Base-by-base conservation (phyloP, 805 yeast genomes). In the Yarrowia bubula region DNA sequence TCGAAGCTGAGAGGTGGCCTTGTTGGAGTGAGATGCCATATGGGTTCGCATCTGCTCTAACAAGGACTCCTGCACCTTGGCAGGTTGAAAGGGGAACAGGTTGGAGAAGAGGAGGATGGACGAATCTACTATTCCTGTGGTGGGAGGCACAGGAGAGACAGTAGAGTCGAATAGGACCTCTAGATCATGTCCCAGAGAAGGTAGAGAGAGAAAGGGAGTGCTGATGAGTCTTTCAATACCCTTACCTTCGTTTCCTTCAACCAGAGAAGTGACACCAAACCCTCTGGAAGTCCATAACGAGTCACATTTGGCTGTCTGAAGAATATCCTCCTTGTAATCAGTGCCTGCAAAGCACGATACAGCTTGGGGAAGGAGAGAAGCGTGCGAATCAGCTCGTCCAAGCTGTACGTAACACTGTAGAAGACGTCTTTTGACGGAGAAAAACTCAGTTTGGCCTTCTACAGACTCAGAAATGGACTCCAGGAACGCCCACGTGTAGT, bases 21-120 rank as follows among this genome's bases (percentile, higher is more conserved):
- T 68, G 57, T 50, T 62, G 38, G 58, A 14, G 10, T 50, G 41
- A 6, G 69, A 32, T 3, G 67, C 70, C 42, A 87, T 67, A 15
- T 81, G 79, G 3, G 87, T 78, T 68, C 92, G 82, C 67, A 95
- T 75, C 64, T 86, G 89, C 71, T 93, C 98, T 18, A 95, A 75
- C n/a, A 95, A 80, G 0, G 98, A 91, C 66, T 88, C 86, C 71
- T 93, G 98, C 63, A 95, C 88, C 67, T 90, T 89, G 4, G 84
- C 76, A 8, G 92, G 84, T 69, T 93, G 81, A 66, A 80, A 78
- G 0, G 96, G 90, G 68, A 93, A 88, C 0, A 88, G 80, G 8
- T 82, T 72, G 5, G 89, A 84, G 72, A 92, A 90, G 1, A 92
- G 79, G 67, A 88, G 91, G 71, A 93, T 85, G 0, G 97, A 87